Evolutionary conservation across 305 asterid species (phyloP).

Genomic region (Fraxinus velutina): DNA sequence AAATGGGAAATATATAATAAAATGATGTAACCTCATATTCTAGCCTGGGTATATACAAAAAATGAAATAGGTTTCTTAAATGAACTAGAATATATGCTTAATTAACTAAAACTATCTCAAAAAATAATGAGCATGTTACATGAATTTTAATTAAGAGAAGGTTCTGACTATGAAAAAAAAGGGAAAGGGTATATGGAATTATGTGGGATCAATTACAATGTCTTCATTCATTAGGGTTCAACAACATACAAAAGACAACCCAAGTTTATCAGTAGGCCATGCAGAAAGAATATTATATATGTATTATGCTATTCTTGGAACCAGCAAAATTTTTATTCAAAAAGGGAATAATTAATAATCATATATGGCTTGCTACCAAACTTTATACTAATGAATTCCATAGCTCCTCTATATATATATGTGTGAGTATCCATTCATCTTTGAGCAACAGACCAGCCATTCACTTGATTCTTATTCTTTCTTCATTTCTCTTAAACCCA

Average conservation of each 20-base stretch:
- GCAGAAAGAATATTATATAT: background rate
- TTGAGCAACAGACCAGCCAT: background rate
- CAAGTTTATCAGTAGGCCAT: background rate
- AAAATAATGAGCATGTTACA: background rate
- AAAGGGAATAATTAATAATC: background rate
- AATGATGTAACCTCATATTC: background rate
- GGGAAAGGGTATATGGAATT: background rate
- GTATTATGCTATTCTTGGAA: background rate
- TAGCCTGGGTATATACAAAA: background rate
- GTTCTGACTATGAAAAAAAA: constrained; percentile 25
- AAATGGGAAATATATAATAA: background rate
- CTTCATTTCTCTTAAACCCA: background rate
- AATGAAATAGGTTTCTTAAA: background rate
- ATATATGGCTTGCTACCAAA: background rate
- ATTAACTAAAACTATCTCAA: too few relatives aligned
- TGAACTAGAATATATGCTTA: background rate
- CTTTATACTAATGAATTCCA: background rate
- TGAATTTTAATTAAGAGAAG: background rate
- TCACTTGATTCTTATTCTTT: background rate
- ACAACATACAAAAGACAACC: constrained; percentile 6
- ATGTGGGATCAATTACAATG: background rate
- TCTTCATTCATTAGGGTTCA: constrained; percentile 18
- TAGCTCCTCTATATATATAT: constrained; percentile 35
- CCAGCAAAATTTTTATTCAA: background rate
- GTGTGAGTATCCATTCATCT: background rate